Base-by-base conservation (phyloP, 352 stramenopile genomes). In the Globisporangium polare region DNA sequence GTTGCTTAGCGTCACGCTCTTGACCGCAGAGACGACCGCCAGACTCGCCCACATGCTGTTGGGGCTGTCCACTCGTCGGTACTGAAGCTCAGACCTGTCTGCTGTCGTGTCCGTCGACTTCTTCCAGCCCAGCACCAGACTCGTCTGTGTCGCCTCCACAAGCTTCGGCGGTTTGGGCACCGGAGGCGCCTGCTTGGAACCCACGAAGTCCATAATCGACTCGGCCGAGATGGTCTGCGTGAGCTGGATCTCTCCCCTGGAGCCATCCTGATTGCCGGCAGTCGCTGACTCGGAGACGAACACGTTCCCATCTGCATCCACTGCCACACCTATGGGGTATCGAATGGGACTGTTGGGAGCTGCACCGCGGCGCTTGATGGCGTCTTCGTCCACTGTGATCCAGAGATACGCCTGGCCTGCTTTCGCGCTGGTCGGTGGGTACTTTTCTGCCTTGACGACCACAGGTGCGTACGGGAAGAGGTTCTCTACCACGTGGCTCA, bases 381-480 rank as follows among this genome's bases (percentile, higher is more conserved):
- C 75, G 17, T 69, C 67, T 45, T 93, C 81, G 62, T 93, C 81
- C 3, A 90, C 69, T 39, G 71, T 79, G 62, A 93, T 88, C 84
- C 84, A 93, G 13, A 93, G 66, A 39, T 90, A 93, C 6, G 73
- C 72, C 41, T 92, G 72, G 0, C 80, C 81, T 13, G 83, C 79
- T 42, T 89, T 78, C 1, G 80, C 66, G 17, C 80, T 89, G 0
- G 51, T 62, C 7, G 64, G 56, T n/a, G 78, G 79, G 53, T 89
- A 89, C 67, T 79, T 80, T 67, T 93, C 80, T 31, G 80, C 80
- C 66, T 91, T 72, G 31, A 91, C 80, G n/a, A 67, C 68, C 53
- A 93, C 84, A 4, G 84, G 84, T 18, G 80, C 82, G 58, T 91
- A 93, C 22, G 84, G 74, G 39, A 89, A 93, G 24, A 93, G 70